Conservation (phyloP, 2,329 filamentous ascomycete species). For the Colletotrichum coccodes region DNA sequence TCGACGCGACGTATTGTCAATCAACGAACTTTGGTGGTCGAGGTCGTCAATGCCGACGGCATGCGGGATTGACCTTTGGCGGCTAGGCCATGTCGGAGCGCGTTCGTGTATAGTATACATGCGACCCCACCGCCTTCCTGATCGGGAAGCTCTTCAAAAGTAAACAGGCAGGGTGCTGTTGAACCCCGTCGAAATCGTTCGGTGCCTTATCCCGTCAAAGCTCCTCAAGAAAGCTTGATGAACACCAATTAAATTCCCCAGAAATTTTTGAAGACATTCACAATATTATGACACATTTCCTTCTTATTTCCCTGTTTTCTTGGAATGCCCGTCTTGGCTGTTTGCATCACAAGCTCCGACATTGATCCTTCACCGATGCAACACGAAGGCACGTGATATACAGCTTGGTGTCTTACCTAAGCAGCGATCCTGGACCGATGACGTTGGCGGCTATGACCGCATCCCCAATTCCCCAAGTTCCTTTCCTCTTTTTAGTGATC, state of each 20-base stretch:
- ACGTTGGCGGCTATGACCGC: constrained; percentile 42
- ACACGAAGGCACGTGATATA: constrained; percentile 9
- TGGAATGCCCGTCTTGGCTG: not conserved
- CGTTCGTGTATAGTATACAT: constrained; percentile 30
- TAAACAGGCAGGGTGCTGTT: constrained; percentile 3
- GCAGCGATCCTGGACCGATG: constrained; percentile 38
- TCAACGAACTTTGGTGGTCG: not conserved
- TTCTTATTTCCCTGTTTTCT: too few species aligned
- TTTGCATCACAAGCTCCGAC: not conserved
- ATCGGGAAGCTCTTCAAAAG: not conserved
- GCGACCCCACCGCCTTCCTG: constrained; percentile 37
- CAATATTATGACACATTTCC: not conserved
- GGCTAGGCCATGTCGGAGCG: constrained; percentile 1
- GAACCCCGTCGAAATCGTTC: too few species aligned
- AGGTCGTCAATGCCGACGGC: not conserved
- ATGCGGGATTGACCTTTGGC: not conserved
- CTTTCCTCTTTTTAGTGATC: constrained; percentile 18
- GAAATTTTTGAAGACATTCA: not conserved
- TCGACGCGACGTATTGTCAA: not conserved
- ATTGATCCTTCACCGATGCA: not conserved
- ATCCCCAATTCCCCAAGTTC: constrained; percentile 7
- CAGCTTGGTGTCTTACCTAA: constrained; percentile 2
- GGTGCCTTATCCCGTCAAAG: too few species aligned
- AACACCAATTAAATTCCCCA: not conserved
- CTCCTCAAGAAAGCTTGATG: not conserved